These are phyloP conservation scores for Pestalotiopsis sp. DNA, from an alignment of 2,329 filamentous ascomycete genomes.

Conservation along the genomic window DNA sequence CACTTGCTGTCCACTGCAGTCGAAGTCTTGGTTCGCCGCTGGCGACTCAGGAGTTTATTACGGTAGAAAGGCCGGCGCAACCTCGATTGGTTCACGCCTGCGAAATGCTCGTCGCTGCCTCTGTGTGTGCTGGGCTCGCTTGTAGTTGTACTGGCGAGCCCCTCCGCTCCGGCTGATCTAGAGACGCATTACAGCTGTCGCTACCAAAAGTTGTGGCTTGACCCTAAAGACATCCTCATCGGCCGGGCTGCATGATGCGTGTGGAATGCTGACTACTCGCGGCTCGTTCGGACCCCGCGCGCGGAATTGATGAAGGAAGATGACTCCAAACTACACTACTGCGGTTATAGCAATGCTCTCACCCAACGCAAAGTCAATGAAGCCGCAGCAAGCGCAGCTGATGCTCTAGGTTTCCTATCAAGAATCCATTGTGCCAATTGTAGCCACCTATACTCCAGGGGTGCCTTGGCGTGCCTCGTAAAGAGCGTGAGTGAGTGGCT, in stretches of 20 bases:
- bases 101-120: not conserved
- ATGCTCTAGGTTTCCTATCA: not conserved
- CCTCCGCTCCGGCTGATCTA: not conserved
- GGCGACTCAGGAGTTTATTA: not conserved
- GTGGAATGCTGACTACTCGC: not conserved
- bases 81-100: not conserved
- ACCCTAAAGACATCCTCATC: not conserved
- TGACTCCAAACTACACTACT: not conserved
- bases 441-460: not conserved
- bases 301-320: not conserved
- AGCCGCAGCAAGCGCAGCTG: not conserved
- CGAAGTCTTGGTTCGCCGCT: not conserved
- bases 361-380: no score
- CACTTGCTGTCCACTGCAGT: not conserved
- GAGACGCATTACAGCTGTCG: not conserved
- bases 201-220: not conserved
- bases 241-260: not conserved
- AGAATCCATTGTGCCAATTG: not conserved
- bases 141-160: not conserved
- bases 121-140: not conserved
- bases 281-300: not conserved
- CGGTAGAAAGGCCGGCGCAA: not conserved
- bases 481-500: not conserved
- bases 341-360: no score
- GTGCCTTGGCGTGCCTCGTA: not conserved